A percentile compares a stretch with the other conserved stretches of the same genome.
These are phyloP conservation scores for Fraxinus xanthoxyloides DNA, from an alignment of 305 asterid species.

Conservation along the genomic window DNA sequence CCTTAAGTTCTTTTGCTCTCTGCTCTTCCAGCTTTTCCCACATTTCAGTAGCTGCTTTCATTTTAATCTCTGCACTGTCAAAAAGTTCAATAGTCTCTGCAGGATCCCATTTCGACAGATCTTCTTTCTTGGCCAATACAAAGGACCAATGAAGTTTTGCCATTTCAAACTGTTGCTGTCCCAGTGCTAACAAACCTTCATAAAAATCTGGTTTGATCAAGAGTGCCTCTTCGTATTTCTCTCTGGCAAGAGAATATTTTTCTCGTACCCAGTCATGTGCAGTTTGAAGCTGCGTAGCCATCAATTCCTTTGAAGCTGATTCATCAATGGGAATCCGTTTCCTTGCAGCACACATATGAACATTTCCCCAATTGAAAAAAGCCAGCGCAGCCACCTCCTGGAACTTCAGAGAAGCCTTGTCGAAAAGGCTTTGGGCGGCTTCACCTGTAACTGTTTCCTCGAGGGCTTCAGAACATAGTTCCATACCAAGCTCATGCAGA, in stretches of 20 bases:
- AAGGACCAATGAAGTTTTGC: conserved; percentile 97
- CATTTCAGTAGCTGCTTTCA: conserved; percentile 87
- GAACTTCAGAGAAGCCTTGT: conserved; percentile 76
- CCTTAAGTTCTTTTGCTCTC: conserved; percentile 66
- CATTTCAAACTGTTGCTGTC: conserved; percentile 98
- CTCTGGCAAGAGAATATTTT: conserved; percentile 69
- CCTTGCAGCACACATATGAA: conserved; percentile 98
- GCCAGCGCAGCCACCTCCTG: conserved; percentile 97
- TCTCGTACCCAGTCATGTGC: conserved; percentile 91
- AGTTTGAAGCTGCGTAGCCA: conserved; percentile 65
- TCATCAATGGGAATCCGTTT: conserved; percentile 84
- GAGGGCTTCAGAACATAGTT: conserved; percentile 88
- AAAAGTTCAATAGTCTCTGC: conserved; percentile 71
- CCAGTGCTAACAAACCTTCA: conserved; percentile 87
- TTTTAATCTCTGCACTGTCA: conserved; percentile 74
- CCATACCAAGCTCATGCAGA: conserved; percentile 98
- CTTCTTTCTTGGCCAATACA: conserved; percentile 82
- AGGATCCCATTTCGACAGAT: conserved; percentile 79
- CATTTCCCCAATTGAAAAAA: conserved; percentile 96
- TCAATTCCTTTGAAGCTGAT: conserved; percentile 63
- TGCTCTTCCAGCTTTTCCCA: conserved; percentile 94
- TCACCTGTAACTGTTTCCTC: conserved; percentile 87
- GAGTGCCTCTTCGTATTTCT: conserved; percentile 83
- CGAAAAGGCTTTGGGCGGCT: conserved; percentile 81
- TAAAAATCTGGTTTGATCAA: conserved; percentile 75